These are phyloP conservation scores for Yarrowia sp. DNA, from an alignment of 805 yeast species.

Conservation along the genomic window DNA sequence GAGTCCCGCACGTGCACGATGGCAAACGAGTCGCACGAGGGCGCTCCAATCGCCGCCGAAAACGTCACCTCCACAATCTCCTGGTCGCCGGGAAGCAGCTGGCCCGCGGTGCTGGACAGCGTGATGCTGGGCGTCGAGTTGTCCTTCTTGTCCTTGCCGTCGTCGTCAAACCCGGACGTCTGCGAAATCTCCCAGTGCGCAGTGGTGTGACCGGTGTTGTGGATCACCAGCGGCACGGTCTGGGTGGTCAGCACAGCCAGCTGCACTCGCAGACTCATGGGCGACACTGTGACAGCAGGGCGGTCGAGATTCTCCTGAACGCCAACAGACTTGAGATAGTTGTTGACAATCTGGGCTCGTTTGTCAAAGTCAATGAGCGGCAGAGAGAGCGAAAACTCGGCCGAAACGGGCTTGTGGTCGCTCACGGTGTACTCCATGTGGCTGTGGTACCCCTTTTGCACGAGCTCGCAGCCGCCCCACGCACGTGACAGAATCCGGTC, in stretches of 20 bases:
- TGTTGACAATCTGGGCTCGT: conserved; percentile 51
- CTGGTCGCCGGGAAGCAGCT: conserved; percentile 14
- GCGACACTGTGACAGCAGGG: conserved; percentile 53
- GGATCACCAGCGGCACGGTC: conserved; percentile 47
- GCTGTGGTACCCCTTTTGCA: conserved; percentile 46
- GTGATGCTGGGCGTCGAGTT: conserved; percentile 41
- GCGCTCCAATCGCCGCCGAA: conserved; percentile 20
- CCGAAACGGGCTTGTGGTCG: conserved; percentile 64
- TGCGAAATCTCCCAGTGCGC: conserved; percentile 53
- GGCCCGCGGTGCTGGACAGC: neutral
- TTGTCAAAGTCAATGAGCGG: conserved; percentile 52
- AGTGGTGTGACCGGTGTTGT: conserved; percentile 51
- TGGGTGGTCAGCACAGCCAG: conserved; percentile 46
- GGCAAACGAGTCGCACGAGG: conserved; percentile 39
- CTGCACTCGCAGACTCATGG: conserved; percentile 48
- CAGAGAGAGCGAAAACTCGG: conserved; percentile 50
- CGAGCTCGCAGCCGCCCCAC: conserved; percentile 40
- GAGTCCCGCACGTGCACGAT: conserved; percentile 47
- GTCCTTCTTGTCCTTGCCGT: conserved; percentile 41
- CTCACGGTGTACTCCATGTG: conserved; percentile 52
- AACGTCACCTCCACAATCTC: conserved; percentile 29
- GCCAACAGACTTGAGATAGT: conserved; percentile 54
- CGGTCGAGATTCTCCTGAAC: conserved; percentile 55
- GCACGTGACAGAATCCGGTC: conserved; percentile 55
- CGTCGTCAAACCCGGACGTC: conserved; percentile 42